Evolutionary conservation across 129 eudicot species (phyloP).

Genomic region (Flaveria ramosissima): DNA sequence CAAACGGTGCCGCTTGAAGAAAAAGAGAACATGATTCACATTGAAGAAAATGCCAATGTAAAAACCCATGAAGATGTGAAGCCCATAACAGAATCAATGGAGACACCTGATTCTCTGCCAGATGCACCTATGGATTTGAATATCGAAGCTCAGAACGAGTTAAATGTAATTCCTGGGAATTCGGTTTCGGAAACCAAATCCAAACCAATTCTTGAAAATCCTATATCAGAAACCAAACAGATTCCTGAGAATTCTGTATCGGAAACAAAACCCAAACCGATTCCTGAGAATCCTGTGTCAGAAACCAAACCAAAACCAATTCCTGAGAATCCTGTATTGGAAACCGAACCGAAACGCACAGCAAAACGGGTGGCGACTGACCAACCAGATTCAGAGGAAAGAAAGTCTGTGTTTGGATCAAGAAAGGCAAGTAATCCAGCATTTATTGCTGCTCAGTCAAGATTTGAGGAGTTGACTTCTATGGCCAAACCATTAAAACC

Average conservation of each 20-base stretch:
- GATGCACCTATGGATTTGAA: neutral
- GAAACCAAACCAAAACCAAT: conserved; percentile 24
- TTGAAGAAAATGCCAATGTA: conserved; percentile 9
- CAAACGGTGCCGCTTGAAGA: conserved; percentile 33
- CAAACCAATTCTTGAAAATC: conserved; percentile 16
- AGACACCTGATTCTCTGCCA: conserved; percentile 29
- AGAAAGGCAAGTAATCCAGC: conserved; percentile 77
- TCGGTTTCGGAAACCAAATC: conserved; percentile 43
- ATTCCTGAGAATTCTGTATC: conserved; percentile 32
- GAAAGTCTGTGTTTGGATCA: conserved; percentile 54
- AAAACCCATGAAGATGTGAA: conserved; percentile 33
- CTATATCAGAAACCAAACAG: neutral
- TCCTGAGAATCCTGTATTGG: conserved; percentile 9
- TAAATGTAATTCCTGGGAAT: neutral
- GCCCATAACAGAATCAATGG: conserved; percentile 31
- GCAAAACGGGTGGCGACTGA: conserved; percentile 51
- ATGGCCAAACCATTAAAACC: conserved; percentile 29
- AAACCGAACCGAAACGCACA: conserved; percentile 42
- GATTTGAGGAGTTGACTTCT: conserved; percentile 79
- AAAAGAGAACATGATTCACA: conserved; percentile 36
- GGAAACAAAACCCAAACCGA: conserved; percentile 21
- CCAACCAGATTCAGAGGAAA: conserved; percentile 62
- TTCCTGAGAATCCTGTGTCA: conserved; percentile 30
- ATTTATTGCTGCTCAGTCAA: conserved; percentile 85
- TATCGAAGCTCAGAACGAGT: neutral